Evolutionary conservation across 1,284 basidiomycete genomes (phyloP), one percentile per base, ranked within the genome.

Genomic region (Apiotrichum veenhuisii): DNA sequence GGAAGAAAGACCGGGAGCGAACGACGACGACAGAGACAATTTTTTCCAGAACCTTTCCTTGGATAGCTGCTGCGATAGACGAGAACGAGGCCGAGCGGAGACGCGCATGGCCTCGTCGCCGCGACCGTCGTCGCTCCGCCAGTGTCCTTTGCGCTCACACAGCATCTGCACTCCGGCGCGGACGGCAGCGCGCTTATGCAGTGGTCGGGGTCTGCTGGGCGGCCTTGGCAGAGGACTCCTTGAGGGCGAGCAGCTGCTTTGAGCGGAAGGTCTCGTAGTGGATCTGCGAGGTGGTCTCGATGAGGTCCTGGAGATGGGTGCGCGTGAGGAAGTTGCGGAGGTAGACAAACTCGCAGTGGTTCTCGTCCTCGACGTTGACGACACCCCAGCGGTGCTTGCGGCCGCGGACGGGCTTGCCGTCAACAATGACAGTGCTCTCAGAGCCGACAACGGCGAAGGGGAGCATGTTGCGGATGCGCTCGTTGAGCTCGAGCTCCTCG

Each of bases 241-340:
- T 77, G 55, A 77, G 66, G n/a, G 73, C 73, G 44, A 70, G 67
- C 37, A 72, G 69, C 81, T 98, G 96, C 82, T 97, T 98, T 69
- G 90, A 94, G 65, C 95, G 87, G 89, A 98, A 98, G 10, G 94
- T 93, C 82, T 98, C 96, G 79, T 98, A 98, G 80, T 98, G 96
- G 75, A 96, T 96, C 78, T 95, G 90, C 10, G 94, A 91, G 3
- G 95, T 98, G 54, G 95, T 97, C 82, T 98, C 95, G 76, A 98
- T 98, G 69, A 98, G 80, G 75, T 98, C 96, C 78, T 98, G 96
- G 70, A 98, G 80, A 79, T 98, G 95, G 33, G 33, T 45, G 88
- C 88, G 83, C 3, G 90, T 94, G 64, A 98, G 82, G 83, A 98
- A 98, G 84, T 98, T 95, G 69, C 95, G 85, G 63, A 98, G 82